A percentile compares a stretch with the other conserved stretches of the same genome.
phyloP scores from a whole-genome alignment of 1,284 basidiomycete genomes.

The Fomitopsis schrenkii region DNA sequence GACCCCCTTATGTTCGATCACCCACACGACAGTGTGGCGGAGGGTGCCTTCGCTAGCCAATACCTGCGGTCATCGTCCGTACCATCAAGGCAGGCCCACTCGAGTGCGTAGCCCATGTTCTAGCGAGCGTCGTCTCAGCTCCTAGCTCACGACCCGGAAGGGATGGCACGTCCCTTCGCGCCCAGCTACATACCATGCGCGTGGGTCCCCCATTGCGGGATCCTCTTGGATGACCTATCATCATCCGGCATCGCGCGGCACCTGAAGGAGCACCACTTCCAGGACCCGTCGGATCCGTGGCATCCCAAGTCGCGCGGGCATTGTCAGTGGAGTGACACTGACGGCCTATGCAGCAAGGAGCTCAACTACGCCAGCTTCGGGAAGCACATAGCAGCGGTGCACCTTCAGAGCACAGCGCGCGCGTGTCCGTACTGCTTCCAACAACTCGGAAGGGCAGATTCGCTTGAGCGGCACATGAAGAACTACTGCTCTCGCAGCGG shows the following conservation, averaged over 20 bases:
- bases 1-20: background rate
- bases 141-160: background rate
- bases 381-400: conserved; percentile 22
- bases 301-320: conserved; percentile 14
- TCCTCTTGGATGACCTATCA: conserved; percentile 13
- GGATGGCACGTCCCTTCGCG: background rate
- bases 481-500: conserved; percentile 1
- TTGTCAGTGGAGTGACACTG: conserved; percentile 14
- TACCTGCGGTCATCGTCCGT: background rate
- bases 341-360: conserved; percentile 15
- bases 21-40: background rate
- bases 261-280: conserved; percentile 16
- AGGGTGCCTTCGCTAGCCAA: background rate
- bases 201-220: conserved; percentile 6
- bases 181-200: background rate
- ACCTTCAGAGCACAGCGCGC: conserved; percentile 18
- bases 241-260: conserved; percentile 19
- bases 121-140: background rate
- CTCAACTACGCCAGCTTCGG: conserved; percentile 21
- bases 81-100: background rate
- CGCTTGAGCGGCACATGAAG: conserved; percentile 20
- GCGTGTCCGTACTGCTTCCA: conserved; percentile 17
- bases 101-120: background rate
- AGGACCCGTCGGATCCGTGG: conserved; percentile 8
- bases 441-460: conserved; percentile 19